Evolutionary conservation across 495 filamentous ascomycete species (phyloP).

Genomic region (Chlorociboria aeruginascens): DNA sequence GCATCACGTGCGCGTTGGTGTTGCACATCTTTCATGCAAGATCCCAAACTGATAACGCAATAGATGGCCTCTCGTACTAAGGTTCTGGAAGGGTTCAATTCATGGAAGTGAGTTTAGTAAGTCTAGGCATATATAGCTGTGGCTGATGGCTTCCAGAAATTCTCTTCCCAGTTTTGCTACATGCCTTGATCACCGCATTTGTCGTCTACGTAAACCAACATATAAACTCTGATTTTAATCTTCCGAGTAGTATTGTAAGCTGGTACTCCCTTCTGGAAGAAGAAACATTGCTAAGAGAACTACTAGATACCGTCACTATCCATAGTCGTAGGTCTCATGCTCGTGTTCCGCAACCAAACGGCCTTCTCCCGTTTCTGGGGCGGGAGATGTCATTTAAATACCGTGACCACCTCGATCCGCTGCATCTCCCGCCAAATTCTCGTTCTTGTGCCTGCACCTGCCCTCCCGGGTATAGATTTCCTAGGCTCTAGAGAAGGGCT

Average conservation of each 20-base stretch:
- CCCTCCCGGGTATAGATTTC: neutral
- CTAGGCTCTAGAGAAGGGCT: too few relatives aligned
- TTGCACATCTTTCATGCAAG: neutral
- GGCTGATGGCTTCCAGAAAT: slow-evolving; percentile 27
- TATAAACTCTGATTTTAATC: slow-evolving; percentile 38
- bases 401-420: slow-evolving; percentile 28
- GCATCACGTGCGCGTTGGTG: neutral
- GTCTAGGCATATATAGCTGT: neutral
- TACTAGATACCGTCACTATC: slow-evolving; percentile 57
- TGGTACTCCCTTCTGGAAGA: neutral
- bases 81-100: slow-evolving; percentile 67
- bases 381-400: slow-evolving; percentile 46
- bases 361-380: slow-evolving; percentile 65
- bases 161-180: slow-evolving; percentile 47
- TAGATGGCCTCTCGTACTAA: slow-evolving; percentile 60
- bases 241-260: slow-evolving; percentile 53
- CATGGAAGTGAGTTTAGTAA: slow-evolving; percentile 31
- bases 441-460: slow-evolving; percentile 15
- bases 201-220: slow-evolving; percentile 52
- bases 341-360: slow-evolving; percentile 63
- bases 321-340: slow-evolving; percentile 72
- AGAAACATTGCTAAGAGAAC: neutral
- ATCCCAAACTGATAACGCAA: slow-evolving; percentile 23
- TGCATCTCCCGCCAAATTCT: slow-evolving; percentile 16
- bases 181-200: slow-evolving; percentile 50